Conservation (phyloP, 495 filamentous ascomycete genomes). For the Neurospora tetrasperma region DNA sequence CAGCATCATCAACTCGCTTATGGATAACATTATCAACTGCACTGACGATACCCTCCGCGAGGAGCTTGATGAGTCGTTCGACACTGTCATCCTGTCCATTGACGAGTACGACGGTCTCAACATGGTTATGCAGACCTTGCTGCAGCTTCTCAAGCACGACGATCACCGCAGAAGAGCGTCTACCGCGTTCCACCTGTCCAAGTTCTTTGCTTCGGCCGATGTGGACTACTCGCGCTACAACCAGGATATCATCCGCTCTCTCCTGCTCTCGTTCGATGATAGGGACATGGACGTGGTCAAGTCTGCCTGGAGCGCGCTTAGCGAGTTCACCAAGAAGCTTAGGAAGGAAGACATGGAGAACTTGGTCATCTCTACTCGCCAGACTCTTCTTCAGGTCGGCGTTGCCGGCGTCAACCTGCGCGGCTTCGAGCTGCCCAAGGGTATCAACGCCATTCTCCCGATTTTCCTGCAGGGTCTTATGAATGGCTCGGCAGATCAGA, state of each 20-base stretch:
- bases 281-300: slow-evolving; percentile 76
- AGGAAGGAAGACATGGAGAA: slow-evolving; percentile 98
- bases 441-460: slow-evolving; percentile 90
- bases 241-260: slow-evolving; percentile 78
- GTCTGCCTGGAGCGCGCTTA: slow-evolving; percentile 83
- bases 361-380: slow-evolving; percentile 75
- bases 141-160: slow-evolving; percentile 79
- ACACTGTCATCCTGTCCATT: slow-evolving; percentile 80
- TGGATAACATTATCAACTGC: slow-evolving; percentile 77
- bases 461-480: slow-evolving; percentile 97
- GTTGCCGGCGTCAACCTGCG: slow-evolving; percentile 75
- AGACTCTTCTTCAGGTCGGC: slow-evolving; percentile 76
- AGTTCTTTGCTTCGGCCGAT: slow-evolving; percentile 73
- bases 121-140: slow-evolving; percentile 83
- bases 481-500: slow-evolving; percentile 86
- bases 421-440: slow-evolving; percentile 90
- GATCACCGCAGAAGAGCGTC: slow-evolving; percentile 74
- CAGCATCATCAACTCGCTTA: slow-evolving; percentile 79
- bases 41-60: slow-evolving; percentile 63
- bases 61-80: slow-evolving; percentile 71
- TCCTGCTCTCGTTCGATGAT: slow-evolving; percentile 89
- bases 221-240: slow-evolving; percentile 91
- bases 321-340: slow-evolving; percentile 73
- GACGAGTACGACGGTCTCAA: slow-evolving; percentile 96
- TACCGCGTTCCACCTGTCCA: slow-evolving; percentile 72